phyloP scores from a whole-genome alignment of 2,329 filamentous ascomycete genomes.

The Colletotrichum gloeosporioides region DNA sequence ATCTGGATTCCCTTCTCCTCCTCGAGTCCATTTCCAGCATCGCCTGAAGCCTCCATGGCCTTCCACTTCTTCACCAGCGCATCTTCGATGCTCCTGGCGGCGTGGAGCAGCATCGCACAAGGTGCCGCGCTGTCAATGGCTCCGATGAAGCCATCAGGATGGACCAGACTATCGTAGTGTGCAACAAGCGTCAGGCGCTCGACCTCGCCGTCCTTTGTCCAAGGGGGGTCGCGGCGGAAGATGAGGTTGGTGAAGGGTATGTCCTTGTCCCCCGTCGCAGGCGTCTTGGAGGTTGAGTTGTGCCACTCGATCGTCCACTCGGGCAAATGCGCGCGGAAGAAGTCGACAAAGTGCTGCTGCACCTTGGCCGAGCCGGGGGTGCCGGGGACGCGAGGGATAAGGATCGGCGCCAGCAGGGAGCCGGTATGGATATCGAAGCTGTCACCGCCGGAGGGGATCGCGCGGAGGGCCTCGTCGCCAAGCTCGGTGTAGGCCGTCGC shows the following conservation, averaged over 20 bases:
- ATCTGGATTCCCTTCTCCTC: conserved; percentile 87
- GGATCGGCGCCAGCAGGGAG: conserved; percentile 81
- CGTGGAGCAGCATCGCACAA: conserved; percentile 91
- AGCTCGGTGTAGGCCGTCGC: conserved; percentile 56
- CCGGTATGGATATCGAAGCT: conserved; percentile 83
- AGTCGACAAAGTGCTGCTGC: conserved; percentile 82
- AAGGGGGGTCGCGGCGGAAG: conserved; percentile 86
- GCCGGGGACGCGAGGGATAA: conserved; percentile 87
- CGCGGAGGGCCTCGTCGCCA: conserved; percentile 75
- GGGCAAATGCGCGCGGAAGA: conserved; percentile 78
- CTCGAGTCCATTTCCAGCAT: conserved; percentile 62
- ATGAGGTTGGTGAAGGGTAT: conserved; percentile 90
- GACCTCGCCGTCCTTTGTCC: conserved; percentile 75
- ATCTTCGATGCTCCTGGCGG: conserved; percentile 78
- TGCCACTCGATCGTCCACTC: conserved; percentile 83
- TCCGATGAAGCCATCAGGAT: conserved; percentile 86
- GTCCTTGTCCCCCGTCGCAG: conserved; percentile 70
- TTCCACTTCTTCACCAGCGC: conserved; percentile 85
- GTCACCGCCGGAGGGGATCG: conserved; percentile 72
- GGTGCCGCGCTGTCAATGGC: conserved; percentile 93
- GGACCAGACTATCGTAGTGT: conserved; percentile 88
- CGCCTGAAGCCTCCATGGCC: conserved; percentile 67
- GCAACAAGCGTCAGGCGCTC: conserved; percentile 85
- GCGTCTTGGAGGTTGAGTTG: conserved; percentile 88
- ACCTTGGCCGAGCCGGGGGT: conserved; percentile 76